Evolutionary conservation across 2,329 filamentous ascomycete species (phyloP), one percentile per base, ranked within the genome.

Genomic region (Chaetomiaceae sp.): DNA sequence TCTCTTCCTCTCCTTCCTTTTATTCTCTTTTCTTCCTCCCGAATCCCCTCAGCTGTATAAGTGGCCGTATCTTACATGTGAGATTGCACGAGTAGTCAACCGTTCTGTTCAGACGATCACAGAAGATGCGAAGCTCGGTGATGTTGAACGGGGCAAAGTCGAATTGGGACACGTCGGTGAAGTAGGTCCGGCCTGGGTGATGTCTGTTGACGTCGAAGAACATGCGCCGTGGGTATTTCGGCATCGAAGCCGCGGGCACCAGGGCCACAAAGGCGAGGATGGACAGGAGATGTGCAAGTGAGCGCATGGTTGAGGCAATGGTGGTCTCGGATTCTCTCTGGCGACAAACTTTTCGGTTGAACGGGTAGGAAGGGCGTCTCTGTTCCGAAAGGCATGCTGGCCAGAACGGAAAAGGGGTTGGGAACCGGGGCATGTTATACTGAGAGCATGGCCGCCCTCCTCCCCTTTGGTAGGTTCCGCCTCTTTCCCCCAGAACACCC

Each of bases 91-190:
- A 27, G 49, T 61, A 65, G 17, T 54, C 37, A 1, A 19, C 43
- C 3, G 44, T 48, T 2, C 43, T 4, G 23, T 55, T 53, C 4
- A 48, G 39, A 2, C 51, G 57, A 2, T 51, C 19, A 53, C 62
- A 64, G 35, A 58, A 48, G 17, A 63, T 40, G 41, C 54, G 47
- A 39, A 60, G 41, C 16, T 63, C 47, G 5, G 57, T 59, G 47
- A 64, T 46, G 48, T 59, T 44, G 41, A 45, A 63, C 0, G 60
- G 59, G 14, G 27, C 20, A 44, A 62, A 65, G 53, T 63, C 53
- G 50, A 65, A 61, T 48, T 60, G 59, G 27, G 55, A 46, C 13
- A 44, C 13, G 19, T 46, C 21, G 7, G 27, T 33, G 8, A 52
- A 16, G 13, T 33, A 20, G 34, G 17, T 23, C 7, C 45, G 44